phyloP scores from a whole-genome alignment of 768 basidiomycete genomes.

The Pleurotus ostreatus region DNA sequence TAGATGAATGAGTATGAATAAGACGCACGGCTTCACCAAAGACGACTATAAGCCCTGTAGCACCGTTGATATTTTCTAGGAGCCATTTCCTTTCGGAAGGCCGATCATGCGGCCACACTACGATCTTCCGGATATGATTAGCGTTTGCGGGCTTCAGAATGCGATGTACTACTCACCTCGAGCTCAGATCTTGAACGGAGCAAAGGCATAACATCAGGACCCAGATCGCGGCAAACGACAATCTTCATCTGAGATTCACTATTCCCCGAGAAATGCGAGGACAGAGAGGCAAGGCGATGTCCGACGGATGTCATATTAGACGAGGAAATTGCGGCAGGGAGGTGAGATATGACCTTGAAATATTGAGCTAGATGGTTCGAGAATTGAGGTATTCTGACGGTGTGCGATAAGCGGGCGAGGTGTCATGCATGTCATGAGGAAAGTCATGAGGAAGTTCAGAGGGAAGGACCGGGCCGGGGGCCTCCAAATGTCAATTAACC shows the following conservation, averaged over 20 bases:
- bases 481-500: too few species aligned
- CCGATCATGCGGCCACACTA: conserved; percentile 47
- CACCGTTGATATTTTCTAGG: conserved; percentile 64
- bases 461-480: too few species aligned
- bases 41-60: conserved; percentile 60
- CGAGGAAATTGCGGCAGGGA: background rate
- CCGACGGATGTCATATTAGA: background rate
- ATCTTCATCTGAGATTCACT: conserved; percentile 28
- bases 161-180: conserved; percentile 37
- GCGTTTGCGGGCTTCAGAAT: background rate
- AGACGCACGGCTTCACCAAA: conserved; percentile 54
- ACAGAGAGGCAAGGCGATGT: conserved; percentile 2
- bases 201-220: conserved; percentile 59
- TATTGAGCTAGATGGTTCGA: too few species aligned
- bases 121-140: conserved; percentile 22
- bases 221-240: conserved; percentile 58
- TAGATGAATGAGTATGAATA: background rate
- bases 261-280: background rate
- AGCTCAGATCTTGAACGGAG: conserved; percentile 45
- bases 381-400: too few species aligned
- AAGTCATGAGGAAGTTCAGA: too few species aligned
- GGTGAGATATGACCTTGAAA: conserved; percentile 1
- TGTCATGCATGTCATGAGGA: too few species aligned
- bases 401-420: too few species aligned
- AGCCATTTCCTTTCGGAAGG: conserved; percentile 67